phyloP scores from a whole-genome alignment of 352 stramenopile genomes.

The Achlya hypogyna region DNA sequence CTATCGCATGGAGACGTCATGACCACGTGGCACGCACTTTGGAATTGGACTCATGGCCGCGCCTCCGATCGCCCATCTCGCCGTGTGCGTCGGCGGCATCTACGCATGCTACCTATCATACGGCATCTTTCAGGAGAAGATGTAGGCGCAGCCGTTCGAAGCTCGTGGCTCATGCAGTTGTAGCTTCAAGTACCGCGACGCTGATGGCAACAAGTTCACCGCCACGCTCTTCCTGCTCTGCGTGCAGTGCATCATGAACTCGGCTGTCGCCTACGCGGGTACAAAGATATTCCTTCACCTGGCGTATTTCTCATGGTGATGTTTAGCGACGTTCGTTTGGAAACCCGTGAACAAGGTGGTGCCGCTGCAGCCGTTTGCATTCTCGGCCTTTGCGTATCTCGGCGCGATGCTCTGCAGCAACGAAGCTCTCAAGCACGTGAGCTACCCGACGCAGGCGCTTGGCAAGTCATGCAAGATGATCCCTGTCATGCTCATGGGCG shows the following conservation, averaged over 20 bases:
- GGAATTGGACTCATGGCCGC: not conserved
- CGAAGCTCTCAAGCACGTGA: slow-evolving; percentile 90
- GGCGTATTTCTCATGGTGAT: not conserved
- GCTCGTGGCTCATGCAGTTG: not conserved
- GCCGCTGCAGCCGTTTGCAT: slow-evolving; percentile 73
- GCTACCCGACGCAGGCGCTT: slow-evolving; percentile 96
- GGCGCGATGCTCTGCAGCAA: slow-evolving; percentile 89
- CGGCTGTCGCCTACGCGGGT: slow-evolving; percentile 71
- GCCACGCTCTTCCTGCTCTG: slow-evolving; percentile 89
- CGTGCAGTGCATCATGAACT: slow-evolving; percentile 87
- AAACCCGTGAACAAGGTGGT: slow-evolving; percentile 55
- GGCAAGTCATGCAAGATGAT: slow-evolving; percentile 99
- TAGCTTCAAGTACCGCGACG: slow-evolving; percentile 82
- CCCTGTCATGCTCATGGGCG: slow-evolving; percentile 92
- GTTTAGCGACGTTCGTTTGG: slow-evolving; percentile 70
- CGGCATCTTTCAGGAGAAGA: slow-evolving; percentile 91
- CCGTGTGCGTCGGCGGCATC: slow-evolving; percentile 82
- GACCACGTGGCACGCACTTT: not conserved
- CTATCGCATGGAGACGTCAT: not conserved
- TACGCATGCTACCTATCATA: slow-evolving; percentile 90
- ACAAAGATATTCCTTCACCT: slow-evolving; percentile 16
- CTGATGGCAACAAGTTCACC: slow-evolving; percentile 81
- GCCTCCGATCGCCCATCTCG: slow-evolving; percentile 42
- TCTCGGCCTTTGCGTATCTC: slow-evolving; percentile 83
- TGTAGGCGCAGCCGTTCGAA: slow-evolving; percentile 35